These are phyloP conservation scores for Hsuehochloa calcarea DNA, from an alignment of 176 grass and related monocot genomes.

Conservation along the genomic window DNA sequence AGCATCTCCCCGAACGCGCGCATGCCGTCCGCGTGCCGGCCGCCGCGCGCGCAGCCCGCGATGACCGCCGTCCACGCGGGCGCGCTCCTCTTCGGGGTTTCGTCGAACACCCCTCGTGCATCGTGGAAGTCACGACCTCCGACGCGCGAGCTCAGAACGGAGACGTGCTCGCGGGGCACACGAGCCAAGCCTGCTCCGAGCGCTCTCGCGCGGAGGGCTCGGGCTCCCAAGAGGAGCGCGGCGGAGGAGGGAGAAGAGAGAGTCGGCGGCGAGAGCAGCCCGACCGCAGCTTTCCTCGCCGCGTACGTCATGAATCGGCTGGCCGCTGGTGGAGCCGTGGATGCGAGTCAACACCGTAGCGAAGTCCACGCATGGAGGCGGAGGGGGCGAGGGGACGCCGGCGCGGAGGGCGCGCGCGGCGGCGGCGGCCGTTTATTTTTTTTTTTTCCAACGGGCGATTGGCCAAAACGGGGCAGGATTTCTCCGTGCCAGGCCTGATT, in stretches of 20 bases:
- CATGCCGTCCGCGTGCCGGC: conserved; percentile 31
- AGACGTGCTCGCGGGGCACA: not conserved
- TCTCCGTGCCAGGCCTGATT: too few species aligned
- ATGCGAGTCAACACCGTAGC: not conserved
- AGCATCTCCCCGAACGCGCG: conserved; percentile 43
- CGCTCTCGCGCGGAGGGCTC: not conserved
- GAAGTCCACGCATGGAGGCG: not conserved
- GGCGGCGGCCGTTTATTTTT: too few species aligned
- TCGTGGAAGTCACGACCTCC: not conserved
- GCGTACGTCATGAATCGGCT: conserved; percentile 2
- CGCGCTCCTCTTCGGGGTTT: conserved; percentile 17
- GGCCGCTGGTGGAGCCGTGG: not conserved
- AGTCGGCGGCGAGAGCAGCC: not conserved
- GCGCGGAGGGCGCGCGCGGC: too few species aligned
- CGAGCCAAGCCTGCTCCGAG: too few species aligned
- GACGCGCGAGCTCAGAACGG: too few species aligned
- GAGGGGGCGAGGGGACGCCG: too few species aligned
- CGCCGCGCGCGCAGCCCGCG: conserved; percentile 32
- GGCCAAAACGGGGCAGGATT: too few species aligned
- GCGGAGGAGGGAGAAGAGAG: not conserved
- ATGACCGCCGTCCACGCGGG: conserved; percentile 47
- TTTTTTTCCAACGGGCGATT: too few species aligned
- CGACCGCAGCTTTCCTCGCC: conserved; percentile 13
- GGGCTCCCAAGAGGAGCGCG: not conserved
- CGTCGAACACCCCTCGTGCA: conserved; percentile 10